Conservation (phyloP, 768 basidiomycete genomes). For the Trametes meyenii region DNA sequence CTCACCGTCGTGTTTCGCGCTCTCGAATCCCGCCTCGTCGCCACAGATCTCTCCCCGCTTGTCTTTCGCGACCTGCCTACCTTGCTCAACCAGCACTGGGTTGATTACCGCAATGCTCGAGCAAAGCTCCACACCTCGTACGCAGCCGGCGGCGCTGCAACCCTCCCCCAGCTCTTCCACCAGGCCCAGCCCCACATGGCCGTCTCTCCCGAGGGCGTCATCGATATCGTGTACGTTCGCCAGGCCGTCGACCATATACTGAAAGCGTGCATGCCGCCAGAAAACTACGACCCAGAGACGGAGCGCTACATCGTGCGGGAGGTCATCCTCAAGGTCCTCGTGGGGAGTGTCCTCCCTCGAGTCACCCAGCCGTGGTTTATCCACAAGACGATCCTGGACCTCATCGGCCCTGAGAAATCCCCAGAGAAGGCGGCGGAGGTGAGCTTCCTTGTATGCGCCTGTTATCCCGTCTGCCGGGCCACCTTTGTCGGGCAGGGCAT, state of each 20-base stretch:
- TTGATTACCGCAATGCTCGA: conserved; percentile 72
- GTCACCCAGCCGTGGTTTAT: conserved; percentile 92
- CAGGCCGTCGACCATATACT: conserved; percentile 80
- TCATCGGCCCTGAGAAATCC: conserved; percentile 54
- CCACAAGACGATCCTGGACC: conserved; percentile 65
- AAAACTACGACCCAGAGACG: conserved; percentile 76
- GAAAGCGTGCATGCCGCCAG: conserved; percentile 67
- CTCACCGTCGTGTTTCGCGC: conserved; percentile 58
- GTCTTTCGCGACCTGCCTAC: conserved; percentile 64
- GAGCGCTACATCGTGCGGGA: conserved; percentile 88
- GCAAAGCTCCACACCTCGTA: conserved; percentile 70
- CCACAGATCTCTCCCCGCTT: conserved; percentile 61
- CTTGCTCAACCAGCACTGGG: conserved; percentile 74
- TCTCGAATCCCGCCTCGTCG: conserved; percentile 59
- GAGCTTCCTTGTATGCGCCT: conserved; percentile 13
- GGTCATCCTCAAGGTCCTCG: conserved; percentile 74
- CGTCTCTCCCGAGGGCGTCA: conserved; percentile 59
- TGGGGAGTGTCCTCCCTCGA: conserved; percentile 67
- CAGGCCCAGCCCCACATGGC: conserved; percentile 86
- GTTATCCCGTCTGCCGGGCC: background rate
- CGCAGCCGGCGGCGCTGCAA: conserved; percentile 63
- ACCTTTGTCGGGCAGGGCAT: conserved; percentile 2
- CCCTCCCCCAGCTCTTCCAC: conserved; percentile 73
- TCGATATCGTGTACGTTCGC: conserved; percentile 79
- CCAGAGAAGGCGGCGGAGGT: conserved; percentile 24